Evolutionary conservation across 2,329 filamentous ascomycete species (phyloP), one percentile per base, ranked within the genome.

Genomic region (Cercospora zeae-maydis): DNA sequence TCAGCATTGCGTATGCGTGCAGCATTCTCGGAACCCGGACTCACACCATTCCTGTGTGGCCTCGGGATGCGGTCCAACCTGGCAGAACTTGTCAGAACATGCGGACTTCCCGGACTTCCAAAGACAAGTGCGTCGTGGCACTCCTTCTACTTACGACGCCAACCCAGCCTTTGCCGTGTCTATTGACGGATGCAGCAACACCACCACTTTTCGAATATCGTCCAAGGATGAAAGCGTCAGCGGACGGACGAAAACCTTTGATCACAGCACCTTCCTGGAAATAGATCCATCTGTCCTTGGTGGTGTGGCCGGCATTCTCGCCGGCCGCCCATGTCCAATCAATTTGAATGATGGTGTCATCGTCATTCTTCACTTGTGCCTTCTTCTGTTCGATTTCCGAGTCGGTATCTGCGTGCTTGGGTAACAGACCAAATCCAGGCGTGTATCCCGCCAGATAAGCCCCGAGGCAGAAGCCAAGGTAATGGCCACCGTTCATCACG

Each of bases 391-490:
- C 52, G 13, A 58, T 53, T 13, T 70, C 68, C 8, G 45, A 47
- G 19, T 62, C 61, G 11, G 59, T 60, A 21, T 69, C 62, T 30
- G 65, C 65, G 16, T 59, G 45, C n/a, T 54, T 16, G 8, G 64
- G 51, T 4, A 70, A 31, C 1, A 70, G 59, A 24, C 53, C 63
- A 42, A 61, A 67, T 4, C 68, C 68, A 13, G 67, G 67, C 7
- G 47, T 52, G 33, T 64, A 54, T 2, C 66, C 68, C 13, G 63
- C 67, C 11, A 70, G 49, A 51, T 66, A 70, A n/a, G 65, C 68
- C 2, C 68, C 68, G 2, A 70, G 42, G 37, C 68, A 70, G 59
- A 70, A 65, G n/a, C 68, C 68, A 19, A 70, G 34, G 34, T 70
- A 70, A 24, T 63, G 63, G 9, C 68, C 68, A 11, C 68, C 68